A percentile compares a stretch with the other conserved stretches of the same genome.
These are phyloP conservation scores for Hyaloscypha hepaticicola DNA, from an alignment of 495 filamentous ascomycete genomes.

Conservation along the genomic window DNA sequence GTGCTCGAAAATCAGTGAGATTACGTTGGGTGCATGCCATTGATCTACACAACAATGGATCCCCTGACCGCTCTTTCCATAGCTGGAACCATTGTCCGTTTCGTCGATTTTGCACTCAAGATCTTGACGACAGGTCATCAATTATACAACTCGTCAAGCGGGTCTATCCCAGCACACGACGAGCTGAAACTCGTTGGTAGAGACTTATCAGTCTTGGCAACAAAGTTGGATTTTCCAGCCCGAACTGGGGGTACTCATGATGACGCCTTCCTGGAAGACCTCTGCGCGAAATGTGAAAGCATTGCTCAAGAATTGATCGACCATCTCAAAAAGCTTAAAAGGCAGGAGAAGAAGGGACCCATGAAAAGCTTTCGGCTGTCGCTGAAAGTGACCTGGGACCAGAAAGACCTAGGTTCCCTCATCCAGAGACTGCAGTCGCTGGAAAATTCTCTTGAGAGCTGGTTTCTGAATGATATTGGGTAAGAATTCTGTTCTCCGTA, in stretches of 20 bases:
- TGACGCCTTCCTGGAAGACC: background rate
- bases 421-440: background rate
- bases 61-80: constrained; percentile 41
- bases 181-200: constrained; percentile 21
- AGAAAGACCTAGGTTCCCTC: background rate
- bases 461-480: background rate
- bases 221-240: background rate
- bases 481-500: background rate
- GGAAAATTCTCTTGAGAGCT: background rate
- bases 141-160: constrained; percentile 33
- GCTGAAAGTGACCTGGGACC: background rate
- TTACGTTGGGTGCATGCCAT: background rate
- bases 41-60: constrained; percentile 36
- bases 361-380: background rate
- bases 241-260: background rate
- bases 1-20: background rate
- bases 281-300: background rate
- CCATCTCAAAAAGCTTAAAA: constrained; percentile 1
- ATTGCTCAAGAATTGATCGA: constrained; percentile 14
- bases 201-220: constrained; percentile 11
- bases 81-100: constrained; percentile 38
- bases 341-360: constrained; percentile 4
- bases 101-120: constrained; percentile 41
- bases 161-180: constrained; percentile 30
- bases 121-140: constrained; percentile 30